These are phyloP conservation scores for Agaricus subrufescens DNA, from an alignment of 768 basidiomycete species.

Conservation along the genomic window DNA sequence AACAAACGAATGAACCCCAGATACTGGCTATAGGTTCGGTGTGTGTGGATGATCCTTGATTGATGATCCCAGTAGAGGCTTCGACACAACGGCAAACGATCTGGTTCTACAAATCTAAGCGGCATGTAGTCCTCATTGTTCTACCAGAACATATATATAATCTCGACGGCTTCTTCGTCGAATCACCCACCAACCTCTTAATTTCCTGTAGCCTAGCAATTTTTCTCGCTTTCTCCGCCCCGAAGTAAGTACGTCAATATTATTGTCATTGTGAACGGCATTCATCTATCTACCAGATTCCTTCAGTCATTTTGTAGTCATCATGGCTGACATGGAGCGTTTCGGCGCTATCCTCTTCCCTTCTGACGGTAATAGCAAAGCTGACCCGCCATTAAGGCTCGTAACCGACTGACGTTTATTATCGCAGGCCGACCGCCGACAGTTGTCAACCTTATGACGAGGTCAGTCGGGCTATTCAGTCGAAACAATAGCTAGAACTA, in stretches of 20 bases:
- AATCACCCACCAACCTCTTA: not conserved
- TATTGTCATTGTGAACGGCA: too few species aligned
- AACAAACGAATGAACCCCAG: conserved; percentile 2
- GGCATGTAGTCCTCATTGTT: conserved; percentile 12
- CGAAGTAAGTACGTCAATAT: not conserved
- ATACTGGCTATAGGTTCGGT: conserved; percentile 3
- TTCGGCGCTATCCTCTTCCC: conserved; percentile 76
- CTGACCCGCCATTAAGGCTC: not conserved
- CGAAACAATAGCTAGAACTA: not conserved
- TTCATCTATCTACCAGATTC: not conserved
- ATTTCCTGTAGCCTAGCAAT: not conserved
- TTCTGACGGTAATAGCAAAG: conserved; percentile 46
- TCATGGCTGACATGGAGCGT: conserved; percentile 62
- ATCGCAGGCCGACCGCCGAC: conserved; percentile 60
- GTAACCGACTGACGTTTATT: conserved; percentile 3
- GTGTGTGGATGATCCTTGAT: conserved; percentile 2
- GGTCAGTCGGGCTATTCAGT: conserved; percentile 29
- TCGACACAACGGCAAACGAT: not conserved
- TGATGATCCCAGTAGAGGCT: conserved; percentile 8
- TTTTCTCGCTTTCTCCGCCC: not conserved
- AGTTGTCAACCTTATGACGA: conserved; percentile 71
- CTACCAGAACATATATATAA: conserved; percentile 6
- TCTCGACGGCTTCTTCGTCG: not conserved
- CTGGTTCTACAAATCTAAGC: not conserved
- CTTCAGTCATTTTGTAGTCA: conserved; percentile 15